Evolutionary conservation across 2,329 filamentous ascomycete species (phyloP).

Genomic region (Hypoxylon sp.): DNA sequence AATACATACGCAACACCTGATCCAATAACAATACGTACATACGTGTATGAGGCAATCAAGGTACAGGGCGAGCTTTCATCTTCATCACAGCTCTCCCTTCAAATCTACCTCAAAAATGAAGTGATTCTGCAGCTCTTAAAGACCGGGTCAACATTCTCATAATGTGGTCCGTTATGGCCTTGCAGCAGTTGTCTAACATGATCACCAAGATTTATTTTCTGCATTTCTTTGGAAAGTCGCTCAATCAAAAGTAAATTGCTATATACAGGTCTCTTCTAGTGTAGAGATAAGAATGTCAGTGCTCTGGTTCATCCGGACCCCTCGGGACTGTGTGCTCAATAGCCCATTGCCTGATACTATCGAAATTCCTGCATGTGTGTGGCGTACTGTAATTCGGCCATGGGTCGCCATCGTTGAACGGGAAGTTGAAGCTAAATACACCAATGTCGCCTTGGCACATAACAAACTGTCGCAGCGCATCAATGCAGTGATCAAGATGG

Average conservation of each 20-base stretch:
- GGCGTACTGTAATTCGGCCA: constrained; percentile 70
- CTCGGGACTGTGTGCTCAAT: constrained; percentile 64
- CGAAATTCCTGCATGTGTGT: constrained; percentile 69
- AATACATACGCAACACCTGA: constrained; percentile 4
- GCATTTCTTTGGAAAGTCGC: constrained; percentile 4
- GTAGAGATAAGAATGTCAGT: constrained; percentile 42
- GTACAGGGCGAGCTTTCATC: constrained; percentile 15
- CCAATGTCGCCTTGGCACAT: constrained; percentile 71
- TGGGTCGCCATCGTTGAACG: constrained; percentile 62
- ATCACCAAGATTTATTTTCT: constrained; percentile 1
- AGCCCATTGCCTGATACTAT: constrained; percentile 67
- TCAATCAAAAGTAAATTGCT: constrained; percentile 14
- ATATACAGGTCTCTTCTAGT: constrained; percentile 29
- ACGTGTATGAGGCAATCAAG: constrained; percentile 12
- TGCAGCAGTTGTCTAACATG: constrained; percentile 33
- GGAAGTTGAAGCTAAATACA: constrained; percentile 68
- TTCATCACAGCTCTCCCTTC: constrained; percentile 25
- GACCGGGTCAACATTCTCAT: constrained; percentile 1
- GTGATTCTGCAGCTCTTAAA: constrained; percentile 20
- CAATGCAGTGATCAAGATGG: constrained; percentile 69
- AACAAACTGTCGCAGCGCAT: constrained; percentile 66
- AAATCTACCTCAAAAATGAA: constrained; percentile 20
- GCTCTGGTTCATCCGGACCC: constrained; percentile 53
- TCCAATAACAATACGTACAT: background rate
- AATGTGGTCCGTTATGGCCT: constrained; percentile 18